Base-by-base conservation (phyloP, 306 rosid species). In the Quercus ilex region DNA sequence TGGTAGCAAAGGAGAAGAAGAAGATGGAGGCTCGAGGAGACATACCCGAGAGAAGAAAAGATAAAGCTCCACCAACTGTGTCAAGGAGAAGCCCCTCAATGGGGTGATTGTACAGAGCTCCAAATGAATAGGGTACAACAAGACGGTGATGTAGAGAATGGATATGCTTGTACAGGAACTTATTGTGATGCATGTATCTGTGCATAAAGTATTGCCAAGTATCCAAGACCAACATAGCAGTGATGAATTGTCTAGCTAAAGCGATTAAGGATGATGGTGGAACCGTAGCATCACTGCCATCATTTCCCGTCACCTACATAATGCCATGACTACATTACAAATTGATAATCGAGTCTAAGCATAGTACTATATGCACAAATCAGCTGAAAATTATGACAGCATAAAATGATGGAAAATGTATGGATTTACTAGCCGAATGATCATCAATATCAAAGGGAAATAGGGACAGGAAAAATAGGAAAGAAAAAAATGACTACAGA, bases 131-230 rank as follows among this genome's bases (percentile, higher is more conserved):
- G 52, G 99, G 94, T 26, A 91, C 99, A 49, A 95, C 88, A 68
- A 93, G 92, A 71, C 91, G 86, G 85, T 95, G 98, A 83, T 95
- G 99, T 76, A 85, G 98, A 74, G 99, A 90, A 78, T 95, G 99
- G 79, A 95, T 81, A 63, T 93, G 94, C 90, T 95, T 95, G 90
- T 93, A 95, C 55, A 95, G 81, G 86, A 92, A 91, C 92, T 93
- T 95, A 83, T 91, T 95, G 80, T 91, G 92, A 82, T 95, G 99
- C 99, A 95, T 95, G 87, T 86, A 95, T 84, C 99, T 89, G 82
- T 95, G 99, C 93, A 93, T 88, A 46, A 95, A 90, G 91, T 95
- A 95, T 75, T 95, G 99, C 98, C 98, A 95, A 11, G 99, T 90
- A 82, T 95, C 99, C 91, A 95, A 82, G 74, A 95, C 90, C 76